These are phyloP conservation scores for Xylaria digitata DNA, from an alignment of 2,329 filamentous ascomycete species.

Conservation along the genomic window DNA sequence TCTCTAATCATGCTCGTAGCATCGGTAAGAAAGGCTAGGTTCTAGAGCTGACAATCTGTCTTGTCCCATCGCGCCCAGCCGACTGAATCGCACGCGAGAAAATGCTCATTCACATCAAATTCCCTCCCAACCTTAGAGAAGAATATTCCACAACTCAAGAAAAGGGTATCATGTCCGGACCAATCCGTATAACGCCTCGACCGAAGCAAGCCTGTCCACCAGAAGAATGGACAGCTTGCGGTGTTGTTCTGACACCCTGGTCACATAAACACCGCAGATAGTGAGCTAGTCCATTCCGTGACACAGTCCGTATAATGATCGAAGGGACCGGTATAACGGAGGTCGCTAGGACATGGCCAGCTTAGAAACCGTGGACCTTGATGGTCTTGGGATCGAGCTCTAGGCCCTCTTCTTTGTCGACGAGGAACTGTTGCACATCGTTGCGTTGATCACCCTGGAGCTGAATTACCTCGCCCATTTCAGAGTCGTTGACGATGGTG, in stretches of 20 bases:
- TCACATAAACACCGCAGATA: constrained; percentile 29
- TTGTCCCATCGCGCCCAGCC: constrained; percentile 37
- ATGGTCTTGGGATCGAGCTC: constrained; percentile 96
- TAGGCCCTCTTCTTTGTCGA: constrained; percentile 93
- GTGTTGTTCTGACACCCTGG: constrained; percentile 37
- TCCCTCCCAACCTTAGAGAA: constrained; percentile 33
- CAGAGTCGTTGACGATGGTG: constrained; percentile 94
- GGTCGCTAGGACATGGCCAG: constrained; percentile 50
- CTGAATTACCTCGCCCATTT: constrained; percentile 99
- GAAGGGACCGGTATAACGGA: constrained; percentile 42
- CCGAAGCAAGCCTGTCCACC: constrained; percentile 45
- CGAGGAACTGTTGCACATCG: constrained; percentile 97
- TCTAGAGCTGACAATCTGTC: constrained; percentile 40
- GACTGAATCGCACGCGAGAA: constrained; percentile 29
- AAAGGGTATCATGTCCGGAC: constrained; percentile 52
- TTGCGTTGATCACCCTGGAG: constrained; percentile 99
- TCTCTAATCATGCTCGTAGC: constrained; percentile 42
- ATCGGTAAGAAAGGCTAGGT: constrained; percentile 46
- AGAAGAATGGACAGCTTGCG: constrained; percentile 42
- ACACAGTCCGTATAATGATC: constrained; percentile 41
- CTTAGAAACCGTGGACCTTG: constrained; percentile 80
- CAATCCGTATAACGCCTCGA: constrained; percentile 50
- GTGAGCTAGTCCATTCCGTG: constrained; percentile 38
- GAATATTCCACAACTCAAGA: constrained; percentile 39
- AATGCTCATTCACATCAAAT: constrained; percentile 16